Base-by-base conservation (phyloP, 345 rosid species). In the Barbarea vulgaris region DNA sequence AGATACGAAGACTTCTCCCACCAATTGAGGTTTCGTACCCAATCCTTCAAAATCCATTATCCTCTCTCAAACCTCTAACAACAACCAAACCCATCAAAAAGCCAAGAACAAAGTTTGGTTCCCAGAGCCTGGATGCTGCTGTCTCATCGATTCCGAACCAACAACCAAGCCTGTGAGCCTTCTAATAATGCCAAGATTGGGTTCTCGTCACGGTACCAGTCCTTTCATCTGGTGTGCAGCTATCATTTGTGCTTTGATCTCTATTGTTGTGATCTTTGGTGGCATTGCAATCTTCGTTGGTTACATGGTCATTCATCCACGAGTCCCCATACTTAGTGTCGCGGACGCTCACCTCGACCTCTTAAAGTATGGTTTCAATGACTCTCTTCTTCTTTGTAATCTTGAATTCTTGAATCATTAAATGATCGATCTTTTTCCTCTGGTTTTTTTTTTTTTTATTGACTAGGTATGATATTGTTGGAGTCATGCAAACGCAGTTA, bases 161-260 rank as follows among this genome's bases (percentile, higher is more conserved):
- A 59, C 36, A 41, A 5, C 78, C 56, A n/a, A 70, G 36, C 54
- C 25, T 27, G 46, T 31, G 62, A 52, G 36, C 31, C 65, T 48
- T 72, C 24, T 56, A 70, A 87, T 88, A 70, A 86, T 86, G 89
- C 76, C 72, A 57, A 31, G 82, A 66, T 46, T 21, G 39, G 27
- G 42, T 19, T 27, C 79, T 60, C 51, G 70, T 54, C 69, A n/a
- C 24, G 64, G 63, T 56, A 96, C 99, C 56, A 69, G 83, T 70
- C 83, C 81, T 22, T 46, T 93, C 48, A 77, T 89, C 60, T 96
- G 99, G 99, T 73, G 80, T 66, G 89, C 77, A 1, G 98, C 97
- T 37, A 64, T 88, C 46, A 56, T 96, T 48, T 96, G 98, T 85
- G 77, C 91, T 12, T 3, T 96, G 79, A 33, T 96, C 5, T 51